phyloP scores from a whole-genome alignment of 2,329 filamentous ascomycete genomes.

The Hymenoscyphus infarciens region DNA sequence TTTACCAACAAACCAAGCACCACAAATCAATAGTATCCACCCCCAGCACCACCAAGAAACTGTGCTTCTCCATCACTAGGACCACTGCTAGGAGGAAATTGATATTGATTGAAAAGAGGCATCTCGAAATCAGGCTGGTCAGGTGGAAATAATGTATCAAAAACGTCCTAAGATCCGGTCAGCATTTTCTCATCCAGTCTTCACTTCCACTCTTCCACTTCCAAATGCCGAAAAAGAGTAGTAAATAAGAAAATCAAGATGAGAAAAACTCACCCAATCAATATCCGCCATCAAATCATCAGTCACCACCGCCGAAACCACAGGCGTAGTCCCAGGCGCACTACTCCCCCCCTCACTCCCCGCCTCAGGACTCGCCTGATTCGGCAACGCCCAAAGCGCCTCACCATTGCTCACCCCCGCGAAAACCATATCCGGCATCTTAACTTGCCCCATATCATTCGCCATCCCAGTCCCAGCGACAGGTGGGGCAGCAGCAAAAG shows the following conservation, averaged over 20 bases:
- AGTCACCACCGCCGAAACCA: slow-evolving; percentile 4
- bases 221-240: too few relatives aligned
- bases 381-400: slow-evolving; percentile 42
- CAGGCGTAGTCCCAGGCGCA: slow-evolving; percentile 15
- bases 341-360: slow-evolving; percentile 42
- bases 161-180: slow-evolving; percentile 26
- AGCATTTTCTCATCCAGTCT: background rate
- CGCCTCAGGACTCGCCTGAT: slow-evolving; percentile 42
- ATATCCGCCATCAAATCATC: slow-evolving; percentile 50
- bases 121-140: slow-evolving; percentile 18
- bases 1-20: too few relatives aligned
- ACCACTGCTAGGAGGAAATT: slow-evolving; percentile 6
- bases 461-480: background rate
- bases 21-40: slow-evolving; percentile 1
- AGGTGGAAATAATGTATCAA: slow-evolving; percentile 34
- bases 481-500: background rate
- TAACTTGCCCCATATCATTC: slow-evolving; percentile 13
- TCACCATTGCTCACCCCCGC: slow-evolving; percentile 48
- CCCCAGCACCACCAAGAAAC: slow-evolving; percentile 6
- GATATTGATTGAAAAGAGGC: slow-evolving; percentile 9
- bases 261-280: slow-evolving; percentile 56
- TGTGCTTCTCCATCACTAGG: background rate
- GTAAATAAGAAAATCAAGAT: background rate
- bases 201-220: too few relatives aligned
- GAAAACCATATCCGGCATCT: slow-evolving; percentile 36